phyloP scores from a whole-genome alignment of 225 moss, liverwort and hornwort genomes.

The Polytrichum commune region DNA sequence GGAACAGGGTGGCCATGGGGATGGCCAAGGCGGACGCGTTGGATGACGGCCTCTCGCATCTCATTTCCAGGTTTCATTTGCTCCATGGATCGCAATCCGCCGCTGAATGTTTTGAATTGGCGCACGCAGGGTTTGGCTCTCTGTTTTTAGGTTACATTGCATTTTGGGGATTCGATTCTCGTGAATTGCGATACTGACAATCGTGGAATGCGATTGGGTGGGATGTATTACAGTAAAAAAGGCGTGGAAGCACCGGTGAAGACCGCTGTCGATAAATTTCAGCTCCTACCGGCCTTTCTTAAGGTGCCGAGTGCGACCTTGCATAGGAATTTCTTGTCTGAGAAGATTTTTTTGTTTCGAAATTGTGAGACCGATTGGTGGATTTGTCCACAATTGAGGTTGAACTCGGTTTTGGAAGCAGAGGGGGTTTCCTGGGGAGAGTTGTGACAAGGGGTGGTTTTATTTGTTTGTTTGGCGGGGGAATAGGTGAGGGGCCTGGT shows the following conservation, averaged over 20 bases:
- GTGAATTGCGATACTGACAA: not conserved
- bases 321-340: not conserved
- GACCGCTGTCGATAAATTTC: slow-evolving; percentile 81
- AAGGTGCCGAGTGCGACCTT: slow-evolving; percentile 48
- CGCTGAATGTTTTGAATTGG: slow-evolving; percentile 2
- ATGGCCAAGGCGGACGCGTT: slow-evolving; percentile 35
- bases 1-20: slow-evolving; percentile 15
- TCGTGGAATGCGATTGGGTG: slow-evolving; percentile 1
- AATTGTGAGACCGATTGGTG: not conserved
- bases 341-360: not conserved
- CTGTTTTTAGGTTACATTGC: slow-evolving; percentile 9
- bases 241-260: slow-evolving; percentile 60
- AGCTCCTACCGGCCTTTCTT: slow-evolving; percentile 95
- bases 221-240: slow-evolving; percentile 32
- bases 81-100: no score
- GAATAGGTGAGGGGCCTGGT: slow-evolving; percentile 87
- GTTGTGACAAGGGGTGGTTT: not conserved
- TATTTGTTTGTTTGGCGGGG: not conserved
- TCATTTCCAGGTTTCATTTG: slow-evolving; percentile 25
- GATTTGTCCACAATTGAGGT: not conserved
- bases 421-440: not conserved
- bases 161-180: not conserved
- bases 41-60: slow-evolving; percentile 11
- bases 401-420: not conserved
- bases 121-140: not conserved